These are phyloP conservation scores for Quercus berberidifolia DNA, from an alignment of 306 rosid genomes.

Conservation along the genomic window DNA sequence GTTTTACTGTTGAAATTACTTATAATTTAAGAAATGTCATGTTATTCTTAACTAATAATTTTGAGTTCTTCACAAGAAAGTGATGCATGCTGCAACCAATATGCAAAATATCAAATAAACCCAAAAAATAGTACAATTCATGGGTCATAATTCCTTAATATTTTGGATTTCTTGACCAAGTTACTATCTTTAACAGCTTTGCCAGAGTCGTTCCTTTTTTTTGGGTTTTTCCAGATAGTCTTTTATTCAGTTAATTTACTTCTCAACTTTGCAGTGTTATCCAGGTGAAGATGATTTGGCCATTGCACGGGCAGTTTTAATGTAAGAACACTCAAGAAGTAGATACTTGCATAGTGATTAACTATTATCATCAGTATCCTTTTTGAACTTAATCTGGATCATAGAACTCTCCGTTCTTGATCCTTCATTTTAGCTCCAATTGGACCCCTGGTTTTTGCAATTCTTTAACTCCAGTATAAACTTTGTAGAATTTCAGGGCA, in stretches of 20 bases:
- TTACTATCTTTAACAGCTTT: neutral
- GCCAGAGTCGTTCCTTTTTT: neutral
- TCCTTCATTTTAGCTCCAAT: neutral
- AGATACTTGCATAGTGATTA: neutral
- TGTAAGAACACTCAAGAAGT: slow-evolving; percentile 44
- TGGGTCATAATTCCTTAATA: neutral
- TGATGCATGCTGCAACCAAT: neutral
- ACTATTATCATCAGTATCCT: neutral
- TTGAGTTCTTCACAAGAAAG: neutral
- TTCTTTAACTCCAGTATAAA: no score
- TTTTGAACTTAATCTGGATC: neutral
- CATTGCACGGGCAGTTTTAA: slow-evolving; percentile 77
- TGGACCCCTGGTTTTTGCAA: neutral
- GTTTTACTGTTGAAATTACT: neutral
- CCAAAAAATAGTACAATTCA: neutral
- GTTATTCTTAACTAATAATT: neutral
- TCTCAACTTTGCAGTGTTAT: slow-evolving; percentile 70
- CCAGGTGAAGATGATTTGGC: slow-evolving; percentile 97
- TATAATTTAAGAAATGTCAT: neutral
- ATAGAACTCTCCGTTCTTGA: slow-evolving; percentile 1
- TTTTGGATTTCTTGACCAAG: neutral
- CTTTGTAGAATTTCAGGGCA: neutral
- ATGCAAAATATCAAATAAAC: neutral
- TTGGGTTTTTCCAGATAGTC: neutral
- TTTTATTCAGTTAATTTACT: slow-evolving; percentile 24